Percentiles rank a stretch among this genome's conserved stretches.
Conservation (phyloP, 2,329 filamentous ascomycete species). For the Exophiala sp. region DNA sequence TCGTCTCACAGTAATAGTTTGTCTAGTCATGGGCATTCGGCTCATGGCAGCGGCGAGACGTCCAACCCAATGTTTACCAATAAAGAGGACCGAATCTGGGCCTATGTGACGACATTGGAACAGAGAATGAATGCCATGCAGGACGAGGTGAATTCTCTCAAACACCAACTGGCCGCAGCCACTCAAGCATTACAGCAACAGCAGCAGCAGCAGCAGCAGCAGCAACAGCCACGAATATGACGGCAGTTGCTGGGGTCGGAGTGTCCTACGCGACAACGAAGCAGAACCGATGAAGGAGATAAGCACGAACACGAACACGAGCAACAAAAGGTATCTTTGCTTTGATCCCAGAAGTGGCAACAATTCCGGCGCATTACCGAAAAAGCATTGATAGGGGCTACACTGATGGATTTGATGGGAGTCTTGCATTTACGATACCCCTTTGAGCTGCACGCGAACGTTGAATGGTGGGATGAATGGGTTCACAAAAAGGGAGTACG, state of each 20-base stretch:
- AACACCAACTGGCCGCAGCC: conserved; percentile 35
- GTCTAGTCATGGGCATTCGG: conserved; percentile 31
- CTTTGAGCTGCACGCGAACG: conserved; percentile 10
- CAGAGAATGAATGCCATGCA: conserved; percentile 38
- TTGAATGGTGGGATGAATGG: not conserved
- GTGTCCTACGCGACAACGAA: conserved; percentile 10
- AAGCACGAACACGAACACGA: not conserved
- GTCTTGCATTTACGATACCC: conserved; percentile 24
- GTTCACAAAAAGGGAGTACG: conserved; percentile 1
- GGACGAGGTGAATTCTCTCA: conserved; percentile 39
- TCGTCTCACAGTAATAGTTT: conserved; percentile 32
- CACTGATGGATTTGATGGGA: conserved; percentile 6
- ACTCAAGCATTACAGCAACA: conserved; percentile 10
- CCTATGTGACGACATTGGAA: conserved; percentile 40
- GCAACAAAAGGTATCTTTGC: not conserved
- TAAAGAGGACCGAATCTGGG: conserved; percentile 39
- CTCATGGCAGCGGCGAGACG: conserved; percentile 31
- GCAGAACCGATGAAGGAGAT: not conserved
- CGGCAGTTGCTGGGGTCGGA: not conserved
- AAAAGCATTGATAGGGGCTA: conserved; percentile 12
- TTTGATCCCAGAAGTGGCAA: not conserved
- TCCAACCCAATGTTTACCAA: conserved; percentile 26
- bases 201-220: conserved; percentile 9
- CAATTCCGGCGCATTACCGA: conserved; percentile 6
- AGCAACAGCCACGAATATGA: conserved; percentile 13